These are phyloP conservation scores for Alternaria hordeiaustralica DNA, from an alignment of 2,329 filamentous ascomycete genomes.

Conservation along the genomic window DNA sequence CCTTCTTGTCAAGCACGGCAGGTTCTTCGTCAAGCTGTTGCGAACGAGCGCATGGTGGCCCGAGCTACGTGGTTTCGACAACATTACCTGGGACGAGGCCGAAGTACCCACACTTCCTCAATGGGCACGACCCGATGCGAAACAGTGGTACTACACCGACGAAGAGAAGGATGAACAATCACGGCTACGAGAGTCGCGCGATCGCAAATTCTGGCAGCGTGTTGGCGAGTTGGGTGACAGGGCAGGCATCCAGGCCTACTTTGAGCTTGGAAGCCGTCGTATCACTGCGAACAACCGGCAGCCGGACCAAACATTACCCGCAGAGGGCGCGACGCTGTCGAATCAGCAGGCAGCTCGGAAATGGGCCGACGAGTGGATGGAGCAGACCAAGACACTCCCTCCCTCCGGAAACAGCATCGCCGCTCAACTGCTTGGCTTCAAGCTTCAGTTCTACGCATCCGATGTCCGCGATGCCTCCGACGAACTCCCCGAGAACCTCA, in stretches of 20 bases:
- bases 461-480: constrained; percentile 76
- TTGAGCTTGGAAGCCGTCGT: constrained; percentile 79
- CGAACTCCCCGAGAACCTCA: constrained; percentile 85
- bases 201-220: constrained; percentile 79
- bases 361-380: constrained; percentile 71
- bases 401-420: constrained; percentile 88
- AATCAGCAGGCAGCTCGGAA: constrained; percentile 53
- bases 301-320: constrained; percentile 39
- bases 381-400: constrained; percentile 79
- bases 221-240: constrained; percentile 65
- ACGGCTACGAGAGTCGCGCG: constrained; percentile 67
- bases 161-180: constrained; percentile 69
- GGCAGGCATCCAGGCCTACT: constrained; percentile 81
- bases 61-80: constrained; percentile 63
- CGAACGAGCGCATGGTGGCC: constrained; percentile 98
- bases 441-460: constrained; percentile 92
- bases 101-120: constrained; percentile 74
- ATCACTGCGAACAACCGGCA: constrained; percentile 54
- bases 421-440: constrained; percentile 95
- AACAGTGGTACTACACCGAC: constrained; percentile 68
- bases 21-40: constrained; percentile 93
- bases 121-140: constrained; percentile 80
- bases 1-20: constrained; percentile 87
- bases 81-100: constrained; percentile 56
- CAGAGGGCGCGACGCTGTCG: constrained; percentile 22